Evolutionary conservation across 2,329 filamentous ascomycete genomes (phyloP).

Genomic region (Neofusicoccum laricinum): DNA sequence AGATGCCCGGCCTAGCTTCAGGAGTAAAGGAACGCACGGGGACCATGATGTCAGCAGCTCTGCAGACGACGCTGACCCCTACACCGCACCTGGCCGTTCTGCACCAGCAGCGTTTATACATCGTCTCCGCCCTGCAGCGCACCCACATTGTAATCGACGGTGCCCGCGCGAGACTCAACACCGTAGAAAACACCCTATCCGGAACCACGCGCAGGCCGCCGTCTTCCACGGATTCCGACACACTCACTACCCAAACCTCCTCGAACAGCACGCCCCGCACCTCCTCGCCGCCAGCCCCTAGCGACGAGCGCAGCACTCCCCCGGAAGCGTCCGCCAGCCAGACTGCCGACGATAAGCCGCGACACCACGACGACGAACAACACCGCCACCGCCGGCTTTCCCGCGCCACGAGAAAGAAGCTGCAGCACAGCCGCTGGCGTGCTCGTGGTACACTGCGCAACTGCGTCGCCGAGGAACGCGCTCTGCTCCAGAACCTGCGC

Average conservation of each 20-base stretch:
- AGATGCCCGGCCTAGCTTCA: slow-evolving; percentile 9
- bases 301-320: neutral
- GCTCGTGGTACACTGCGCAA: slow-evolving; percentile 8
- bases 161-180: neutral
- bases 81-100: slow-evolving; percentile 10
- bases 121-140: slow-evolving; percentile 4
- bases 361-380: neutral
- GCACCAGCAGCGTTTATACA: slow-evolving; percentile 15
- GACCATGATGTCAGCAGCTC: slow-evolving; percentile 14
- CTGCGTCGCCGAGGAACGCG: neutral
- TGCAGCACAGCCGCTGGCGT: slow-evolving; percentile 16
- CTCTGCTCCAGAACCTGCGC: slow-evolving; percentile 5
- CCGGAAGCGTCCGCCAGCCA: neutral
- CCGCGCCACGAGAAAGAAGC: slow-evolving; percentile 9
- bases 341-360: neutral
- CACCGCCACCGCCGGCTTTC: neutral
- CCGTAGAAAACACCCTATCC: neutral
- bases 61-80: slow-evolving; percentile 4
- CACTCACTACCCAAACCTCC: too few species aligned
- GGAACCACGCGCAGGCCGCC: neutral
- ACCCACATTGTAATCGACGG: slow-evolving; percentile 13
- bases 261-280: neutral
- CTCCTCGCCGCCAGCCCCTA: neutral
- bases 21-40: slow-evolving; percentile 2
- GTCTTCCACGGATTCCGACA: neutral